Conservation (phyloP, 2,329 filamentous ascomycete species). For the Clonostachys rosea region DNA sequence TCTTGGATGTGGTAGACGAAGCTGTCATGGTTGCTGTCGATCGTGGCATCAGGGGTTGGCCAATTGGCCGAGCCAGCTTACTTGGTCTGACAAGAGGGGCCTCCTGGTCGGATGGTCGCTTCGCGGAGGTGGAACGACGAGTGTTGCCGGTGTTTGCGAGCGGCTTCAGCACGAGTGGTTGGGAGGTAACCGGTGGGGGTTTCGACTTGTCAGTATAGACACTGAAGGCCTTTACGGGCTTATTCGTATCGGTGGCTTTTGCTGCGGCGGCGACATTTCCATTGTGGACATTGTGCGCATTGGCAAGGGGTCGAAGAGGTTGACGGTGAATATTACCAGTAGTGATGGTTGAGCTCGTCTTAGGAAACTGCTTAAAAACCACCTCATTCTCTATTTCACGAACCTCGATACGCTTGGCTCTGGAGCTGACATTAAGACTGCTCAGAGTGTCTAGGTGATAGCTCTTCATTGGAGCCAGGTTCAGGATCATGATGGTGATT, state of each 20-base stretch:
- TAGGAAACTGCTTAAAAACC: slow-evolving; percentile 72
- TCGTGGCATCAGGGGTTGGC: slow-evolving; percentile 6
- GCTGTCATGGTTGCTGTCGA: neutral
- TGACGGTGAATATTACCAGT: slow-evolving; percentile 54
- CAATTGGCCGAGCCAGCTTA: slow-evolving; percentile 37
- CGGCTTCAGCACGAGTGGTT: slow-evolving; percentile 16
- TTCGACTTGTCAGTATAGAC: slow-evolving; percentile 77
- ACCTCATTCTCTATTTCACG: slow-evolving; percentile 95
- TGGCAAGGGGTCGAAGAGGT: slow-evolving; percentile 72
- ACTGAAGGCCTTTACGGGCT: slow-evolving; percentile 77
- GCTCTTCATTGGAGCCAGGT: slow-evolving; percentile 83
- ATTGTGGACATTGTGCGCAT: slow-evolving; percentile 69
- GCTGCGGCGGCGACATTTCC: slow-evolving; percentile 39
- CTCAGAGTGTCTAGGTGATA: slow-evolving; percentile 93
- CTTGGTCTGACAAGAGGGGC: slow-evolving; percentile 31
- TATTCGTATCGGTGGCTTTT: slow-evolving; percentile 42
- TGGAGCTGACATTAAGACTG: slow-evolving; percentile 90
- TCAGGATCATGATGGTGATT: slow-evolving; percentile 93
- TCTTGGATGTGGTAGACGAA: slow-evolving; percentile 11
- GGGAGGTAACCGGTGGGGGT: slow-evolving; percentile 17
- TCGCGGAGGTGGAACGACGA: slow-evolving; percentile 25
- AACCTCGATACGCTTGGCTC: slow-evolving; percentile 94
- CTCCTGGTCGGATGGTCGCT: slow-evolving; percentile 37
- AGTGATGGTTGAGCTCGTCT: slow-evolving; percentile 35
- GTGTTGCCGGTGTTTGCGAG: slow-evolving; percentile 24